Evolutionary conservation across 495 filamentous ascomycete genomes (phyloP).

Genomic region (Parathielavia appendiculata): DNA sequence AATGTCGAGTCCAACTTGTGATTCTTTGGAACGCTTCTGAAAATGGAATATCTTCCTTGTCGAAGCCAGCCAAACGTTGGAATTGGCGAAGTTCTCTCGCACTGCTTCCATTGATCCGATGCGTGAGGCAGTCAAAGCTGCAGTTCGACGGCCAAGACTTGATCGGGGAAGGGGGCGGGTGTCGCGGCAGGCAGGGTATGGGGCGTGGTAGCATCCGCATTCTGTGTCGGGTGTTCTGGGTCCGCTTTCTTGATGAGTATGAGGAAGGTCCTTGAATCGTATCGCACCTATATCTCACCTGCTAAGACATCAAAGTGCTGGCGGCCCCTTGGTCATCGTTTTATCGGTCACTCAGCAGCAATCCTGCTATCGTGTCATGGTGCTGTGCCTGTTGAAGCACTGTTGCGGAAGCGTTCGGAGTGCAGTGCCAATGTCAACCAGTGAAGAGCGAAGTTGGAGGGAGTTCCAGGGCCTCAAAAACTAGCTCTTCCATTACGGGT

Average conservation of each 20-base stretch:
- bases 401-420: neutral
- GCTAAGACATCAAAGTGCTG: conserved; percentile 8
- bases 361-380: neutral
- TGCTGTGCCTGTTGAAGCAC: neutral
- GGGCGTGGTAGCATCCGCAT: neutral
- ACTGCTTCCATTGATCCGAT: neutral
- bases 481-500: too few relatives aligned
- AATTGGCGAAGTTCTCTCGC: too few relatives aligned
- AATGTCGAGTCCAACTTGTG: neutral
- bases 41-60: neutral
- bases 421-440: neutral
- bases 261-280: neutral
- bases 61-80: neutral
- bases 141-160: neutral
- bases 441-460: neutral
- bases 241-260: neutral
- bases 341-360: neutral
- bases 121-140: too few relatives aligned
- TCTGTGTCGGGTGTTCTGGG: neutral
- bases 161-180: neutral
- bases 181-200: neutral
- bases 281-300: conserved; percentile 1
- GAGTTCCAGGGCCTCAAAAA: neutral
- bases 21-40: too few relatives aligned
- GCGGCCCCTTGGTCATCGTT: neutral